These are phyloP conservation scores for Ogataea pilisensis DNA, from an alignment of 805 yeast genomes.

Conservation along the genomic window DNA sequence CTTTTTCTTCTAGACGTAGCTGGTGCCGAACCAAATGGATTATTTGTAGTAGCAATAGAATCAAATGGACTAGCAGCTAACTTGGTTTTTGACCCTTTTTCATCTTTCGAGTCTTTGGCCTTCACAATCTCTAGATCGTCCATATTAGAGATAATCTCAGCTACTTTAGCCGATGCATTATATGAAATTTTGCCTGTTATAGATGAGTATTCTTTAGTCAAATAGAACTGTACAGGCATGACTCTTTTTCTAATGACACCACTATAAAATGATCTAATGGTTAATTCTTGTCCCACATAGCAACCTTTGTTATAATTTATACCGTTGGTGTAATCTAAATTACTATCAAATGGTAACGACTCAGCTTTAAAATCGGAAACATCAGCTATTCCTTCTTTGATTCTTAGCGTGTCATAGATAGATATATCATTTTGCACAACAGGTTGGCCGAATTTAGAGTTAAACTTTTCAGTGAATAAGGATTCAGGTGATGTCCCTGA, in stretches of 20 bases:
- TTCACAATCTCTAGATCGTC: constrained; percentile 19
- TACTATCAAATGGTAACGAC: constrained; percentile 77
- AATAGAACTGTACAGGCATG: constrained; percentile 55
- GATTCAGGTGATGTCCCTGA: constrained; percentile 16
- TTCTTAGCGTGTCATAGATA: constrained; percentile 41
- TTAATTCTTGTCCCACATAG: constrained; percentile 93
- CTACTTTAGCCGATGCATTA: constrained; percentile 5
- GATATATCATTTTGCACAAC: constrained; percentile 7
- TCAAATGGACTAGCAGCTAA: constrained; percentile 11
- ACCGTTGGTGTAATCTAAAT: constrained; percentile 77
- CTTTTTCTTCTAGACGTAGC: constrained; percentile 15
- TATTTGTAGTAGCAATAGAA: constrained; percentile 2
- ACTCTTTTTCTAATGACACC: constrained; percentile 82
- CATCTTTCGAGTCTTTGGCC: not conserved
- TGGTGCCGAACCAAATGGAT: constrained; percentile 20
- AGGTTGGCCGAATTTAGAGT: constrained; percentile 5
- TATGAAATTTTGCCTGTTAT: constrained; percentile 1
- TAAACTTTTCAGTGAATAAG: constrained; percentile 12
- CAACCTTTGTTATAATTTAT: constrained; percentile 90
- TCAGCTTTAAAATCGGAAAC: constrained; percentile 45
- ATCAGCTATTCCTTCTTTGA: constrained; percentile 51
- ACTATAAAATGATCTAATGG: constrained; percentile 79
- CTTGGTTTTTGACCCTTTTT: not conserved
- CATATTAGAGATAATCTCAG: constrained; percentile 2
- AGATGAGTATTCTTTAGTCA: constrained; percentile 7